Base-by-base conservation (phyloP, 305 asterid species). In the Withania somnifera region DNA sequence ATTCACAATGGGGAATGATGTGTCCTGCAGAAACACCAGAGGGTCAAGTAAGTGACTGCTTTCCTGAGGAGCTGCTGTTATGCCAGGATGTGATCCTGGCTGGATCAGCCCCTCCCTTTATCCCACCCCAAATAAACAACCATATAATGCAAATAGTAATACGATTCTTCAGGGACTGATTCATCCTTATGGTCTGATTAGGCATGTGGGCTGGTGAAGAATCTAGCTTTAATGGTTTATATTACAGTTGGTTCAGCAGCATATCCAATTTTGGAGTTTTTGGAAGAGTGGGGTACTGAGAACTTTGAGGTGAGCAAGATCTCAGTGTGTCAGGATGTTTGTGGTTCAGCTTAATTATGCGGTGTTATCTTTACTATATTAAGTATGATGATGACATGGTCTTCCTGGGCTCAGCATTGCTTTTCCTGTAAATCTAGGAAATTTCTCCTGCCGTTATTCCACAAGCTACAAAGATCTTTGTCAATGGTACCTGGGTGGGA, bases 1-100 rank as follows among this genome's bases (percentile, higher is more conserved):
- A 96, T 86, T 96, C 99, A 9, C 99, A 97, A 79, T 97, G 99
- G 99, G 99, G 99, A 88, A 97, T 97, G 99, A 94, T 97, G 98
- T 97, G 99, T 87, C 98, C 99, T 73, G 98, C 97, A 34, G 99
- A 97, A 91, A 97, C 99, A 69, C 99, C 99, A 71, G 99, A 94
- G 88, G 99, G 99, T 86, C 98, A 94, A 86, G 99, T 93, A 77
- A 82, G 93, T 87, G 75, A 64, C 80, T 42, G 83, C 26, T 26
- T 38, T 20, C 34, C n/a, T 63, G 78, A 40, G 69, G 53, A 63
- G 13, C 1, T 26, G 24, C 79, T 64, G 40, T 13, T 57, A 54
- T 22, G 47, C 69, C 36, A 36, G 56, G 15, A 24, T 63, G 58
- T 53, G n/a, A n/a, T n/a, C n/a, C n/a, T n/a, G 58, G 50, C 80